Evolutionary conservation across 2,329 filamentous ascomycete genomes (phyloP), one percentile per base, ranked within the genome.

Genomic region (Penicillium vulpinum): DNA sequence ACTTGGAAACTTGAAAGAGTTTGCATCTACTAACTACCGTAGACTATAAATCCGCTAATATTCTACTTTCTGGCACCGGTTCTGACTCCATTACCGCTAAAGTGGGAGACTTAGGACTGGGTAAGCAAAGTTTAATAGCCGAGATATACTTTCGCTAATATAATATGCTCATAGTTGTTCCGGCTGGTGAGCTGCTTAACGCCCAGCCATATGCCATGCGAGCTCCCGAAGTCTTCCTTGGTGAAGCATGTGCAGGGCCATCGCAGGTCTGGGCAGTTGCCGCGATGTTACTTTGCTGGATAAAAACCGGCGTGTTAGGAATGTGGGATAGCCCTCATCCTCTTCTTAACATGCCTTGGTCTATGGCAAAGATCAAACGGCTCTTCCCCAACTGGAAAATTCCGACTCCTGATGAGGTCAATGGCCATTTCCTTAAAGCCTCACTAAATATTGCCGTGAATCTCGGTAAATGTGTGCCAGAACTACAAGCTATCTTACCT

Each of bases 171-270:
- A 31, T 40, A 29, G 47, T 50, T 2, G 47, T 50, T 2, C 47
- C 47, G 6, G 24, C 29, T 4, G 35, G 35, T 18, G 13, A 39
- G 16, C 26, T 40, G 15, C 2, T 22, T 22, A 8, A 39, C 24
- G 47, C 47, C 26, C 47, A 50, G 13, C 47, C 35, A 50, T 50
- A 40, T 40, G 47, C 47, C 11, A 50, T 50, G 26, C 47, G 47
- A 8, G 47, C 47, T 2, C 35, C 24, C n/a, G 35, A 50, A 29
- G 47, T 29, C 18, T 40, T 39, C 13, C 35, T 50, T n/a, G 47
- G 47, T 13, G 2, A 50, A 39, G 2, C 24, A 4, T 50, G 47
- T 2, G 21, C 35, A n/a, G 47, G n/a, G 35, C 24, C 18, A 31
- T 40, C 47, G 26, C 24, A 50, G 26, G 35, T 50, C 35, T 31